phyloP scores from a whole-genome alignment of 345 rosid genomes.

The Linum tenue region DNA sequence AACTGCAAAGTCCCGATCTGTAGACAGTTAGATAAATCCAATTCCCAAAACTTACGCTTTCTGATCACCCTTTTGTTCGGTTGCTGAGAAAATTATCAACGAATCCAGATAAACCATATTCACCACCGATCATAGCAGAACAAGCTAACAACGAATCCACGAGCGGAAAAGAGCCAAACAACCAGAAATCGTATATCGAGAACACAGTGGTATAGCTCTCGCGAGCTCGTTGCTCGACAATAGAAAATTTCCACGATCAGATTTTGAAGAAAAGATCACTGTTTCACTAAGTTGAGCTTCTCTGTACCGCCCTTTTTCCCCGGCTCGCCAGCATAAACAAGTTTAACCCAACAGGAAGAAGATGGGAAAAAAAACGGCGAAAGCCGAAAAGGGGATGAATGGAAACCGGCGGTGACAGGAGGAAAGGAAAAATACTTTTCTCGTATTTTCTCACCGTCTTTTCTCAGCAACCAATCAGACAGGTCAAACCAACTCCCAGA shows the following conservation, averaged over 20 bases:
- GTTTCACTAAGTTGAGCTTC: background rate
- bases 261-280: background rate
- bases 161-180: background rate
- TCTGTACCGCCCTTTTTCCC: background rate
- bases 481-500: constrained; percentile 5
- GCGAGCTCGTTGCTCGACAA: background rate
- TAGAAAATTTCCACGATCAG: background rate
- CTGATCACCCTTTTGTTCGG: background rate
- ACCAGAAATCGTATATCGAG: background rate
- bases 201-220: background rate
- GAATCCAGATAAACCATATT: too few relatives aligned
- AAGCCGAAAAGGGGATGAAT: background rate
- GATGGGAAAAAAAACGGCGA: background rate
- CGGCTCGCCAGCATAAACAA: background rate
- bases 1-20: background rate
- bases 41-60: background rate
- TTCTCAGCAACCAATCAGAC: constrained; percentile 41
- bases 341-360: background rate
- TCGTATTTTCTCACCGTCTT: constrained; percentile 15
- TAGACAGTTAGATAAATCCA: background rate
- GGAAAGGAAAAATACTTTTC: background rate
- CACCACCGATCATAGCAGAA: too few relatives aligned
- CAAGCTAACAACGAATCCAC: background rate
- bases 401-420: background rate
- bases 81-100: constrained; percentile 4